Percentiles rank a stretch among this genome's conserved stretches.
Conservation (phyloP, 1,284 basidiomycete genomes). For the Microbotryomycetes sp. region DNA sequence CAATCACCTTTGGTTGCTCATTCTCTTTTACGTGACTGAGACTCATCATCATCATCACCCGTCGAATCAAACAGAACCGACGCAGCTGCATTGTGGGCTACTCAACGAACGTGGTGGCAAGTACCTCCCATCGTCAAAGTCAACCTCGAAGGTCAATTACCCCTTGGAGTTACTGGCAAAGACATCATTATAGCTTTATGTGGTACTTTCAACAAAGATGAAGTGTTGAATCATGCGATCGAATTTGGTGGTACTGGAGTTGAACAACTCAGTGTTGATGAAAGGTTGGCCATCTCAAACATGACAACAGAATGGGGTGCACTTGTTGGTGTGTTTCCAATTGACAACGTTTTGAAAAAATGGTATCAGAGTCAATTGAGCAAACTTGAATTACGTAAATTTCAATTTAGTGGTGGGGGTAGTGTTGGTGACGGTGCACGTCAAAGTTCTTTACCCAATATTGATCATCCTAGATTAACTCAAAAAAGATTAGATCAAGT, state of each 20-base stretch:
- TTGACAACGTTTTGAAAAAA: constrained; percentile 69
- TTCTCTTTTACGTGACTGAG: too few species aligned
- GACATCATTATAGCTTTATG: constrained; percentile 97
- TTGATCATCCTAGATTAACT: constrained; percentile 76
- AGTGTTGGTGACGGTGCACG: too few species aligned
- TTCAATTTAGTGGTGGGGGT: constrained; percentile 48
- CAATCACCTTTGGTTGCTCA: too few species aligned
- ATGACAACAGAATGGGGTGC: constrained; percentile 99
- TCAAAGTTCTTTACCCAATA: constrained; percentile 56
- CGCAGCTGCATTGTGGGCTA: constrained; percentile 94
- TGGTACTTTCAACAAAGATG: constrained; percentile 92
- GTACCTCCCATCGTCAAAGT: constrained; percentile 95
- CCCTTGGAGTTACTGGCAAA: constrained; percentile 91
- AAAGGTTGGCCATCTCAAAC: constrained; percentile 89
- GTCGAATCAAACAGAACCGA: constrained; percentile 50
- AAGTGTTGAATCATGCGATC: constrained; percentile 96
- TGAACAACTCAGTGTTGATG: constrained; percentile 73
- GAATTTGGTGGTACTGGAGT: constrained; percentile 95
- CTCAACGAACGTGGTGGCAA: constrained; percentile 99
- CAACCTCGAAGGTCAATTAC: constrained; percentile 73
- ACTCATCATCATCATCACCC: too few species aligned
- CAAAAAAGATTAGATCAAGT: constrained; percentile 62
- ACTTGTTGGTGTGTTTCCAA: constrained; percentile 89
- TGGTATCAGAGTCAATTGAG: constrained; percentile 83
- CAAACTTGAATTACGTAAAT: constrained; percentile 73